These are phyloP conservation scores for Capsicum rhomboideum DNA, from an alignment of 257 asterid genomes.

Conservation along the genomic window DNA sequence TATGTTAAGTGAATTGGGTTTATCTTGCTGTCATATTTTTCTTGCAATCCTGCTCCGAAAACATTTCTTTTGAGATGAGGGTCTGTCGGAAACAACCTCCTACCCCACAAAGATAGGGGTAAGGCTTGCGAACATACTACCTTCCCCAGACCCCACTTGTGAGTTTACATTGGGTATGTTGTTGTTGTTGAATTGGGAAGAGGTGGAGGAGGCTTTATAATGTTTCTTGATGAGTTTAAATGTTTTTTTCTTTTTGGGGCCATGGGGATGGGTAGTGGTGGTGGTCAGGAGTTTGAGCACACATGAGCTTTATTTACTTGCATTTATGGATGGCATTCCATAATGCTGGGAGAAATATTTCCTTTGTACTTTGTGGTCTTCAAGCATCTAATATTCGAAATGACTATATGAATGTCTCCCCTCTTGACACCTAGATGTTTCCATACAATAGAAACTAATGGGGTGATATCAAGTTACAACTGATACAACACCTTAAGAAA, in stretches of 20 bases:
- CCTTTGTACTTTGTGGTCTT: neutral
- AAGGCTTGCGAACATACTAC: no score
- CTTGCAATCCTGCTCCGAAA: neutral
- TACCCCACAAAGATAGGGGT: neutral
- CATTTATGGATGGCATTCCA: neutral
- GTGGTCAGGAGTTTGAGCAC: neutral
- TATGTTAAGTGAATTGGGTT: neutral
- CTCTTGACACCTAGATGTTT: neutral
- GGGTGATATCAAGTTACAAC: neutral
- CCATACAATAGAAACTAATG: neutral
- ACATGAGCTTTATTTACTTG: neutral
- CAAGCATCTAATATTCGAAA: neutral
- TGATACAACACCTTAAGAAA: neutral
- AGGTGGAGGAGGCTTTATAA: neutral
- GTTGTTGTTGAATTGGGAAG: neutral
- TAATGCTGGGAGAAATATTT: neutral
- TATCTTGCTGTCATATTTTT: neutral
- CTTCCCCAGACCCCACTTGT: no score
- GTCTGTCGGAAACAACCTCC: neutral
- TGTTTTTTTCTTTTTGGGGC: neutral
- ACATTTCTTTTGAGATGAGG: neutral
- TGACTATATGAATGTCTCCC: neutral
- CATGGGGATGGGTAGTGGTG: neutral
- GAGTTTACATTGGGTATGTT: no score
- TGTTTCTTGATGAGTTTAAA: neutral